Conservation (phyloP, 2,329 filamentous ascomycete genomes). For the Ophiostoma triangulosporum region DNA sequence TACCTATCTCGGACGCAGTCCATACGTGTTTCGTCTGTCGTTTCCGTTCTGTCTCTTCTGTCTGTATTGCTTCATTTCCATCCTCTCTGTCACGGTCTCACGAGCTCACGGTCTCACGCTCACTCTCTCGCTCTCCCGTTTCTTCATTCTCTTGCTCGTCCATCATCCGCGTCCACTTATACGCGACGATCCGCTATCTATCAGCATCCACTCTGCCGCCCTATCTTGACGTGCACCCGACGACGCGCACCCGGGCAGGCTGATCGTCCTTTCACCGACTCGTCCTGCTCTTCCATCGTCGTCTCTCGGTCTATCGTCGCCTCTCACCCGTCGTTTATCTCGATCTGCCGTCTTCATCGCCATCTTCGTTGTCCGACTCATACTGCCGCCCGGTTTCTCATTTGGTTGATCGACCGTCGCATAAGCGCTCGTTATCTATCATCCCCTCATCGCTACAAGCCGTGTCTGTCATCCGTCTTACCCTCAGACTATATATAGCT, state of each 20-base stretch:
- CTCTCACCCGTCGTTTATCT: background rate
- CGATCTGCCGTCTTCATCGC: background rate
- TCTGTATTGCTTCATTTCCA: background rate
- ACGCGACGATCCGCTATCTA: background rate
- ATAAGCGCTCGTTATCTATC: background rate
- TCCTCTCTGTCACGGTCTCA: too few species aligned
- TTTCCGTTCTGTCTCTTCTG: background rate
- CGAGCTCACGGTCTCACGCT: too few species aligned
- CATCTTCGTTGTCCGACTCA: background rate
- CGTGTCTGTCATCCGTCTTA: too few species aligned
- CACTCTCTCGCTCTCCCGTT: background rate
- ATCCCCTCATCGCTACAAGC: too few species aligned
- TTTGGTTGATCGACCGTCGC: background rate
- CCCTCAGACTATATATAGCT: background rate
- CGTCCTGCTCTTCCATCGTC: background rate
- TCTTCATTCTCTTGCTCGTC: too few species aligned
- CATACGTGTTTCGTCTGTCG: background rate
- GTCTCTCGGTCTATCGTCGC: background rate
- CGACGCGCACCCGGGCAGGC: background rate
- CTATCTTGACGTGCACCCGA: background rate
- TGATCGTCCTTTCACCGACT: background rate
- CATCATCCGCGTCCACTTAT: background rate
- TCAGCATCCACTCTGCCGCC: background rate
- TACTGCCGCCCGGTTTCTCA: background rate
- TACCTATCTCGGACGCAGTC: background rate